Evolutionary conservation across 257 asterid genomes (phyloP).

Genomic region (Striga asiatica): DNA sequence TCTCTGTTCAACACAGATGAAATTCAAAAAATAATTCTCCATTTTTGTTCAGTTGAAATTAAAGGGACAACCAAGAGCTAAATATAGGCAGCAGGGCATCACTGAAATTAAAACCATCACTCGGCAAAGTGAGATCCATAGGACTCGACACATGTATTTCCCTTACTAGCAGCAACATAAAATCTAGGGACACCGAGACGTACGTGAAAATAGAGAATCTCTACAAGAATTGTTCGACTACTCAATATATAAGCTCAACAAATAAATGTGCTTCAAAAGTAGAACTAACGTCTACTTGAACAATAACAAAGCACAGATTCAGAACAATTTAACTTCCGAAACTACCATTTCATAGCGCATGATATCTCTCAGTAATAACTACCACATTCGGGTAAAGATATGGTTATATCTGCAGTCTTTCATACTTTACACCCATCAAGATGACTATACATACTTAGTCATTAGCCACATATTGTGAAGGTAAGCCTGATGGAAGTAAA

Average conservation of each 20-base stretch:
- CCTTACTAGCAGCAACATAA: not conserved
- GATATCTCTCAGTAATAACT: not conserved
- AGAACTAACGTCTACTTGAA: conserved; percentile 1
- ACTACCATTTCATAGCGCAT: not conserved
- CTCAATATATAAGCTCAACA: not conserved
- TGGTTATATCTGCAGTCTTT: not conserved
- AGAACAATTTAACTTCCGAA: too few relatives aligned
- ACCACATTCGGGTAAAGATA: not conserved
- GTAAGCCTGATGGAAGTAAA: not conserved
- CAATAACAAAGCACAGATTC: not conserved
- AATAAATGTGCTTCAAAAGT: not conserved
- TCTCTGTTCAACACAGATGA: conserved; percentile 47
- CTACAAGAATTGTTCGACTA: not conserved
- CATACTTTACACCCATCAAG: not conserved
- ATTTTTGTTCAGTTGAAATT: not conserved
- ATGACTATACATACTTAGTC: conserved; percentile 5
- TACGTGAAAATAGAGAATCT: not conserved
- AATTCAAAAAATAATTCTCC: conserved; percentile 12
- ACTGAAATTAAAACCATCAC: not conserved
- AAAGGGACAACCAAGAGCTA: not conserved
- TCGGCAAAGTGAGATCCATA: not conserved
- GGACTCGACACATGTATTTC: not conserved
- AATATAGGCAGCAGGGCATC: not conserved
- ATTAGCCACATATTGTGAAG: not conserved
- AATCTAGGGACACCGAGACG: too few relatives aligned